Evolutionary conservation across 2,329 filamentous ascomycete species (phyloP).

Genomic region (Verticillium tricorpus): DNA sequence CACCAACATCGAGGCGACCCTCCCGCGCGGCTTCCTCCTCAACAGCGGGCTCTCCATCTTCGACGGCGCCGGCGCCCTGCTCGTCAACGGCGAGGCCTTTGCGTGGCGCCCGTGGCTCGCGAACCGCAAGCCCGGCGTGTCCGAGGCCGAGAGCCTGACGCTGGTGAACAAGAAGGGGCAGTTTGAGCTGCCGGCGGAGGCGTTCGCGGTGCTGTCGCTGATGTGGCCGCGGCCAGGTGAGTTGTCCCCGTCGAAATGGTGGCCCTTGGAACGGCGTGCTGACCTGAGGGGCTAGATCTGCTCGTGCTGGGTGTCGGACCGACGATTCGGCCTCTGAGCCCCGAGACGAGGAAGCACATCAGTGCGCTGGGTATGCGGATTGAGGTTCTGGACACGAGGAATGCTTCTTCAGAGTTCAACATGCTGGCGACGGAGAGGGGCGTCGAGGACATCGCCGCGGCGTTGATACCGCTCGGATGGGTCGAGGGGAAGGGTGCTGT

Average conservation of each 20-base stretch:
- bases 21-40: slow-evolving; percentile 78
- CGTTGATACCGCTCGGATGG: slow-evolving; percentile 83
- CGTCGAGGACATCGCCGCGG: slow-evolving; percentile 78
- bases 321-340: slow-evolving; percentile 70
- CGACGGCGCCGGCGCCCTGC: slow-evolving; percentile 66
- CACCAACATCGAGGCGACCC: slow-evolving; percentile 79
- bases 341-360: slow-evolving; percentile 66
- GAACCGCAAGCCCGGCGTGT: slow-evolving; percentile 24
- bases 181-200: slow-evolving; percentile 67
- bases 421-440: slow-evolving; percentile 91
- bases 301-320: slow-evolving; percentile 84
- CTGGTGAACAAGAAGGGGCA: slow-evolving; percentile 75
- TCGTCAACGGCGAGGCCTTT: slow-evolving; percentile 86
- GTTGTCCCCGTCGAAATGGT: slow-evolving; percentile 22
- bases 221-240: slow-evolving; percentile 86
- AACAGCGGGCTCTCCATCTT: slow-evolving; percentile 72
- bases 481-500: slow-evolving; percentile 50
- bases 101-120: slow-evolving; percentile 77
- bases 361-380: slow-evolving; percentile 76
- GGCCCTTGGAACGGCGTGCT: background rate
- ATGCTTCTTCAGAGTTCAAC: slow-evolving; percentile 93
- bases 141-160: slow-evolving; percentile 17
- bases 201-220: slow-evolving; percentile 70
- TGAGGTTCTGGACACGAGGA: slow-evolving; percentile 87
- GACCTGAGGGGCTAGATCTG: slow-evolving; percentile 56